A percentile compares a stretch with the other conserved stretches of the same genome.
Conservation (phyloP, 177 flowering plant genomes). For the Vitis hybrid region DNA sequence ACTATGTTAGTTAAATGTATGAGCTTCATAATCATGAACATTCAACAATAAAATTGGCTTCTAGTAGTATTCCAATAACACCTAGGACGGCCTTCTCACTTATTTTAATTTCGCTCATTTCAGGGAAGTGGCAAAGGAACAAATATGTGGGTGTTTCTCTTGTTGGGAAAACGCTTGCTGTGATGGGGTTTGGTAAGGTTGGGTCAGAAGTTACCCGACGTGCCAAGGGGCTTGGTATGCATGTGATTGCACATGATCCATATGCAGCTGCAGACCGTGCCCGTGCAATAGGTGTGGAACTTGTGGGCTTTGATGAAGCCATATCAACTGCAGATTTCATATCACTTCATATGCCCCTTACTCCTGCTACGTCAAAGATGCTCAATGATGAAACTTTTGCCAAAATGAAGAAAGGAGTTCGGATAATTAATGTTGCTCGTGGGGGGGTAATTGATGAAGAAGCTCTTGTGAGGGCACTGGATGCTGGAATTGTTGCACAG, state of each 20-base stretch:
- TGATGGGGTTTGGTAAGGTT: slow-evolving; percentile 93
- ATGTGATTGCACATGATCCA: slow-evolving; percentile 90
- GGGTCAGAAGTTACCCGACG: slow-evolving; percentile 92
- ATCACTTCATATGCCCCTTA: slow-evolving; percentile 94
- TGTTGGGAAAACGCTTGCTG: slow-evolving; percentile 84
- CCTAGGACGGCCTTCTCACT: background rate
- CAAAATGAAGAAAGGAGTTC: slow-evolving; percentile 90
- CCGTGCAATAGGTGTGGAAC: slow-evolving; percentile 84
- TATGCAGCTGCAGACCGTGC: slow-evolving; percentile 97
- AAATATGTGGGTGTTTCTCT: slow-evolving; percentile 94
- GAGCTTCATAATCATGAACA: background rate
- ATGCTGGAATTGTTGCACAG: slow-evolving; percentile 88
- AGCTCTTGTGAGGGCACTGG: slow-evolving; percentile 82
- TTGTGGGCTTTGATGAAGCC: slow-evolving; percentile 83
- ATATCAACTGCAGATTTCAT: slow-evolving; percentile 79
- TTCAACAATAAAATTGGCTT: background rate
- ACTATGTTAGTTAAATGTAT: background rate
- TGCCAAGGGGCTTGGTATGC: slow-evolving; percentile 92
- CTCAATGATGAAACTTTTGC: slow-evolving; percentile 87
- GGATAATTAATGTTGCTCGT: slow-evolving; percentile 92
- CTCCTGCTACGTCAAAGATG: slow-evolving; percentile 74
- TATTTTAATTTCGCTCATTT: slow-evolving; percentile 2
- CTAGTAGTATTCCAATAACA: background rate
- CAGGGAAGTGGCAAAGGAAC: slow-evolving; percentile 83
- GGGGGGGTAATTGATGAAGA: slow-evolving; percentile 98